phyloP scores from a whole-genome alignment of 768 basidiomycete species.

The Amanita pallidorosea region DNA sequence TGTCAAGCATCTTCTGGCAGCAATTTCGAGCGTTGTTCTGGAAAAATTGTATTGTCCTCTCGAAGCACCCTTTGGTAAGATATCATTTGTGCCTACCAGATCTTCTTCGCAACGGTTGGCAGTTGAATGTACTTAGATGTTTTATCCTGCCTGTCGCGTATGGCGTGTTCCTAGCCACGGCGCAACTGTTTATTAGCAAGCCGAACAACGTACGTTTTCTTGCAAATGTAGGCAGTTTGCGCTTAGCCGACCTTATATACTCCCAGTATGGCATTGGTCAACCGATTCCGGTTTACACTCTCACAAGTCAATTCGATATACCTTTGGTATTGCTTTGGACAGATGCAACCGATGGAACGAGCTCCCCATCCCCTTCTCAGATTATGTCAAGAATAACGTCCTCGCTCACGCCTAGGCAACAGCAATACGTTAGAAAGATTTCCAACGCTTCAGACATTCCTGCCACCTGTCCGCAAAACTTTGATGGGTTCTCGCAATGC shows the following conservation, averaged over 20 bases:
- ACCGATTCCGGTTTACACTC: conserved; percentile 34
- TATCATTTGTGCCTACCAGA: background rate
- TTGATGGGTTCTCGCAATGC: conserved; percentile 58
- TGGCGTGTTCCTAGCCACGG: conserved; percentile 56
- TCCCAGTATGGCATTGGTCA: conserved; percentile 54
- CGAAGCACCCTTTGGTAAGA: conserved; percentile 54
- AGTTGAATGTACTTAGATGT: conserved; percentile 54
- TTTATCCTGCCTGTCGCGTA: conserved; percentile 55
- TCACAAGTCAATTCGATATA: conserved; percentile 41
- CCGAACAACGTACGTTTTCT: conserved; percentile 40
- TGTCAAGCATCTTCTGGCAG: conserved; percentile 36
- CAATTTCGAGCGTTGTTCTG: conserved; percentile 51
- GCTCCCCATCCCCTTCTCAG: conserved; percentile 40
- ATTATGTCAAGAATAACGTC: conserved; percentile 53
- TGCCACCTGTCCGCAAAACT: conserved; percentile 59
- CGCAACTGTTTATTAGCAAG: conserved; percentile 47
- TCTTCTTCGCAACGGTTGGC: background rate
- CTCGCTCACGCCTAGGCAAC: conserved; percentile 38
- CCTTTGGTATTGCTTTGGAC: conserved; percentile 53
- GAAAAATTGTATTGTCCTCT: conserved; percentile 71
- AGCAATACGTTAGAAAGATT: conserved; percentile 37
- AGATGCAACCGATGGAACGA: conserved; percentile 49
- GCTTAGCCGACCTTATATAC: background rate
- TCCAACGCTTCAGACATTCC: conserved; percentile 38
- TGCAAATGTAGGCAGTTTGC: background rate